A percentile compares a stretch with the other conserved stretches of the same genome.
Conservation (phyloP, 1,284 basidiomycete species). For the Leccinum cinnamomeum region DNA sequence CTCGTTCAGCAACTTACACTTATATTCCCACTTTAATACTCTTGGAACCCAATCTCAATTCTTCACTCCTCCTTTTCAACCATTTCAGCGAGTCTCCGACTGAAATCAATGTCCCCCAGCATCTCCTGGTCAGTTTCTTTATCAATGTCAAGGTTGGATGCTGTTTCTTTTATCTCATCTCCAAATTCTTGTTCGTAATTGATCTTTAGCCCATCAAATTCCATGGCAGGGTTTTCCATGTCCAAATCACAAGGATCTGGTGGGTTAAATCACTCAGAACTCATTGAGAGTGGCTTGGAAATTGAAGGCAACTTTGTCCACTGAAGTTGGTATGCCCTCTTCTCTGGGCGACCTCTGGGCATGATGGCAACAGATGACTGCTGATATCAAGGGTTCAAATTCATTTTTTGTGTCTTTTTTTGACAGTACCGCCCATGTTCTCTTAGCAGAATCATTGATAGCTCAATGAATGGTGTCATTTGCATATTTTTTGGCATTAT, state of each 20-base stretch:
- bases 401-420: no score
- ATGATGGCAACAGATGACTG: no score
- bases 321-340: not conserved
- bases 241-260: not conserved
- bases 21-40: not conserved
- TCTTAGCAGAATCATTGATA: no score
- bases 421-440: no score
- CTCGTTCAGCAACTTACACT: not conserved
- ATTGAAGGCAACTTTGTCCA: not conserved
- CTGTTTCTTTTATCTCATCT: not conserved
- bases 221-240: not conserved
- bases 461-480: no score
- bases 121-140: not conserved
- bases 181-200: not conserved
- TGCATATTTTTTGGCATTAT: no score
- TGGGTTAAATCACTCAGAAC: not conserved
- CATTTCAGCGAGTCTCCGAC: not conserved
- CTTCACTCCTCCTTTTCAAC: no score
- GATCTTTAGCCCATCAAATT: not conserved
- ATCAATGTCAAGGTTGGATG: not conserved
- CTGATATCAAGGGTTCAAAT: no score
- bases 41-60: not conserved
- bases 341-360: no score
- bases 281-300: not conserved
- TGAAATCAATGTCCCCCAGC: not conserved